A percentile compares a stretch with the other conserved stretches of the same genome.
These are phyloP conservation scores for Rhazya stricta DNA, from an alignment of 257 asterid species.

Conservation along the genomic window DNA sequence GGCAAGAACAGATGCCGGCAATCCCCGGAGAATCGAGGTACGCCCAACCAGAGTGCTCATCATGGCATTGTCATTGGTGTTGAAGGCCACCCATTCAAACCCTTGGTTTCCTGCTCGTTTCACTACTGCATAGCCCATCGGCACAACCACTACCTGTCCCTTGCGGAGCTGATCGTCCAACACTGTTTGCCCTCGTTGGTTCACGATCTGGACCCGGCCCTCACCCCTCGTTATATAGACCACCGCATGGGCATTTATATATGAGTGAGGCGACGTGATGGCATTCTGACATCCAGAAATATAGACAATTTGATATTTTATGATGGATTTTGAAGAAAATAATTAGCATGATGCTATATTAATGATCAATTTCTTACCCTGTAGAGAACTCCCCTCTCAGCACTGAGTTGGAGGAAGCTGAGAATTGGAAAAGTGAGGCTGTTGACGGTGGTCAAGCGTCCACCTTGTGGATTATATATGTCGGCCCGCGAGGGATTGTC, in stretches of 20 bases:
- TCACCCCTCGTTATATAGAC: constrained; percentile 52
- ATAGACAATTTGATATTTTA: too few species aligned
- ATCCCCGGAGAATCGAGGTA: constrained; percentile 52
- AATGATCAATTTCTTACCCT: constrained; percentile 27
- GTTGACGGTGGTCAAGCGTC: constrained; percentile 51
- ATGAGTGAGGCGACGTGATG: constrained; percentile 61
- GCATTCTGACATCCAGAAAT: constrained; percentile 39
- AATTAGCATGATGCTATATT: too few species aligned
- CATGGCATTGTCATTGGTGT: constrained; percentile 66
- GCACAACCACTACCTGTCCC: constrained; percentile 63
- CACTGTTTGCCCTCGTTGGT: constrained; percentile 59
- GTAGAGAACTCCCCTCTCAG: constrained; percentile 54
- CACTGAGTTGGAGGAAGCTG: constrained; percentile 49
- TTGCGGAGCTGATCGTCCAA: constrained; percentile 38
- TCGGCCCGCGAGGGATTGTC: constrained; percentile 54
- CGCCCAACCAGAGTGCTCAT: constrained; percentile 61
- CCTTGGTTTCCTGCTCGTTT: constrained; percentile 55
- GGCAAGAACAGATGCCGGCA: constrained; percentile 52
- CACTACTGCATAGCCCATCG: constrained; percentile 55
- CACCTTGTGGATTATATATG: constrained; percentile 59
- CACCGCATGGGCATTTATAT: constrained; percentile 49
- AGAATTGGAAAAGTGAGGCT: constrained; percentile 60
- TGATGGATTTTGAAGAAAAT: neutral
- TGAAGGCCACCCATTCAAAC: constrained; percentile 65
- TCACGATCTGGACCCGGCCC: constrained; percentile 45